These are phyloP conservation scores for Pseudodiploospora longispora DNA, from an alignment of 2,329 filamentous ascomycete genomes.

Conservation along the genomic window DNA sequence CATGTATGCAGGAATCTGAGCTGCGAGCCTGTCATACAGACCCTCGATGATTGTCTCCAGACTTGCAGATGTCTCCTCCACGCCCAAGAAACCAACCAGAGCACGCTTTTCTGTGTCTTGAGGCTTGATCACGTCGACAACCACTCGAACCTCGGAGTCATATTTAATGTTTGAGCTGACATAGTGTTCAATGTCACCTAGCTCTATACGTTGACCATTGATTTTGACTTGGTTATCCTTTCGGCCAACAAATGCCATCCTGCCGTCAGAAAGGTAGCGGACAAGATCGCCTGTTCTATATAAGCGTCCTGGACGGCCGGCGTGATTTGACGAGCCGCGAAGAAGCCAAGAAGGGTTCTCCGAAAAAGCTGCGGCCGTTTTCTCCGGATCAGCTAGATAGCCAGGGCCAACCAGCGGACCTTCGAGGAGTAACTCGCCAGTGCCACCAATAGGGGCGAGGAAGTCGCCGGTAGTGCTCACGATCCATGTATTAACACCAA, in stretches of 20 bases:
- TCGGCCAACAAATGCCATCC: slow-evolving; percentile 2
- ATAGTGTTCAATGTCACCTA: slow-evolving; percentile 5
- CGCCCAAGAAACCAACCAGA: slow-evolving; percentile 3
- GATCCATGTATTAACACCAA: slow-evolving; percentile 2
- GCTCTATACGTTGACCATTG: slow-evolving; percentile 5
- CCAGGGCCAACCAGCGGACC: slow-evolving; percentile 3
- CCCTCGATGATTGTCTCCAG: slow-evolving; percentile 2
- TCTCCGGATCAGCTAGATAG: slow-evolving; percentile 1
- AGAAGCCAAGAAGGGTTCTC: slow-evolving; percentile 8
- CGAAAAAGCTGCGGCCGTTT: slow-evolving; percentile 5
- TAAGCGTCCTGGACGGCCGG: slow-evolving; percentile 2
- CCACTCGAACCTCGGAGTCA: not conserved
- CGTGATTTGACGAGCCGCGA: slow-evolving; percentile 5
- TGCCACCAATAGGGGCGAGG: not conserved
- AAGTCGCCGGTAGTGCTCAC: slow-evolving; percentile 4
- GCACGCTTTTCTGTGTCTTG: slow-evolving; percentile 1
- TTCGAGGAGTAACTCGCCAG: slow-evolving; percentile 1
- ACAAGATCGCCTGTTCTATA: slow-evolving; percentile 6
- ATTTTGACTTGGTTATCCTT: slow-evolving; percentile 6
- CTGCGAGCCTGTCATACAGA: slow-evolving; percentile 2
- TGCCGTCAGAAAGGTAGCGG: slow-evolving; percentile 2
- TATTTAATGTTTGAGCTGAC: not conserved
- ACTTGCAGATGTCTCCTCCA: not conserved
- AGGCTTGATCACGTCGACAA: slow-evolving; percentile 2
- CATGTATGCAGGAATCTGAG: not conserved